phyloP scores from a whole-genome alignment of 2,329 filamentous ascomycete genomes.

The Cordyceps pruinosa region DNA sequence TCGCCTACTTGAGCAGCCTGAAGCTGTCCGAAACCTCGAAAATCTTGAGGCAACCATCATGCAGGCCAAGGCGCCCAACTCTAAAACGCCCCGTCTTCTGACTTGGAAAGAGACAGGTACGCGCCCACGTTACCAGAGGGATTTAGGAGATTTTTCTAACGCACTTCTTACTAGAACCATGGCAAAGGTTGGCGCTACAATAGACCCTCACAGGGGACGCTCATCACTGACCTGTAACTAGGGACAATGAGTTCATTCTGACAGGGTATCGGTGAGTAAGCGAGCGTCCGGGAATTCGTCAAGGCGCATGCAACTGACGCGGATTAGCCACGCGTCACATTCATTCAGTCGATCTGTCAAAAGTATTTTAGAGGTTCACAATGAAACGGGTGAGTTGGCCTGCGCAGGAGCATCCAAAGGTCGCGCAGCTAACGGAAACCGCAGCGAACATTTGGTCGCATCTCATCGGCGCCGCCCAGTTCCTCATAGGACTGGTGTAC shows the following conservation, averaged over 20 bases:
- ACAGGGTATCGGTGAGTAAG: conserved; percentile 16
- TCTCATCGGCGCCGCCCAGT: conserved; percentile 20
- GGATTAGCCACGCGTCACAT: conserved; percentile 14
- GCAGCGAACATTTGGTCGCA: conserved; percentile 26
- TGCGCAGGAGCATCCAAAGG: background rate
- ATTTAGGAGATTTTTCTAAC: background rate
- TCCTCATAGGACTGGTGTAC: conserved; percentile 15
- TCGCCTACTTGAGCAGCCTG: no score
- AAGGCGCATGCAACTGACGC: background rate
- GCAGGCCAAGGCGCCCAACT: background rate
- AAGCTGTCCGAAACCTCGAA: no score
- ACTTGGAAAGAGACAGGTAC: conserved; percentile 14
- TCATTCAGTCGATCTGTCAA: conserved; percentile 13
- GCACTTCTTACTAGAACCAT: conserved; percentile 6
- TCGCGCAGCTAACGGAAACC: background rate
- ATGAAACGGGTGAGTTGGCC: conserved; percentile 16
- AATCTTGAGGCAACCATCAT: background rate
- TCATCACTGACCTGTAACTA: background rate
- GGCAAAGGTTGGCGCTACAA: conserved; percentile 14
- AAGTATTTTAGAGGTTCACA: conserved; percentile 17
- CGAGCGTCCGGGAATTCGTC: background rate
- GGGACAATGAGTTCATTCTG: conserved; percentile 18
- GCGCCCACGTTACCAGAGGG: background rate
- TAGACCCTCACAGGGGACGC: background rate
- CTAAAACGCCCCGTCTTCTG: conserved; percentile 1